Percentiles rank a stretch among this genome's conserved stretches.
phyloP scores from a whole-genome alignment of 2,329 filamentous ascomycete species.

The Penicillium thymicola region DNA sequence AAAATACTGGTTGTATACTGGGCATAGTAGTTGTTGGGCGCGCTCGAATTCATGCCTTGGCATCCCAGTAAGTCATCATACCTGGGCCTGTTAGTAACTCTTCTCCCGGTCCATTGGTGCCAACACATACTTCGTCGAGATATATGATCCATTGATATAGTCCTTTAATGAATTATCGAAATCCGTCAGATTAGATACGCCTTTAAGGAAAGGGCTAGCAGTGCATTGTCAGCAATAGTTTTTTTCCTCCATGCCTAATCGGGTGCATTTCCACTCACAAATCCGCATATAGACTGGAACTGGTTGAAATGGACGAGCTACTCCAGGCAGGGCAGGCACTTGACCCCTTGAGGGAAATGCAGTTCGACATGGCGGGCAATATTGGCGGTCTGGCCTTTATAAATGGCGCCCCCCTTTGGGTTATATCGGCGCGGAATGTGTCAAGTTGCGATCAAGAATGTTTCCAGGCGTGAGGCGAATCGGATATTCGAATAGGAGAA shows the following conservation, averaged over 20 bases:
- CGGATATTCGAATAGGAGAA: conserved; percentile 4
- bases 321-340: conserved; percentile 69
- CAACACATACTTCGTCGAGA: conserved; percentile 67
- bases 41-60: conserved; percentile 68
- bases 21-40: conserved; percentile 81
- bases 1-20: conserved; percentile 89
- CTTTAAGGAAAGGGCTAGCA: conserved; percentile 75
- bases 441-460: conserved; percentile 13
- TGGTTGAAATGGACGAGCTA: conserved; percentile 67
- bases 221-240: conserved; percentile 25
- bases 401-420: not conserved
- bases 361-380: conserved; percentile 38
- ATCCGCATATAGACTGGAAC: conserved; percentile 53
- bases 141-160: conserved; percentile 73
- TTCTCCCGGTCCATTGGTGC: not conserved
- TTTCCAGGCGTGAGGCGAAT: not conserved
- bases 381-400: conserved; percentile 8
- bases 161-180: conserved; percentile 72
- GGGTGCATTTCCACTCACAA: conserved; percentile 56
- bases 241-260: conserved; percentile 18
- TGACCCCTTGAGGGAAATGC: conserved; percentile 69
- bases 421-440: conserved; percentile 18
- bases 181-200: conserved; percentile 68
- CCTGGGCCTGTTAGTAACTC: conserved; percentile 48
- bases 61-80: conserved; percentile 82